These are phyloP conservation scores for Multifurca ochricompacta DNA, from an alignment of 768 basidiomycete species.

Conservation along the genomic window DNA sequence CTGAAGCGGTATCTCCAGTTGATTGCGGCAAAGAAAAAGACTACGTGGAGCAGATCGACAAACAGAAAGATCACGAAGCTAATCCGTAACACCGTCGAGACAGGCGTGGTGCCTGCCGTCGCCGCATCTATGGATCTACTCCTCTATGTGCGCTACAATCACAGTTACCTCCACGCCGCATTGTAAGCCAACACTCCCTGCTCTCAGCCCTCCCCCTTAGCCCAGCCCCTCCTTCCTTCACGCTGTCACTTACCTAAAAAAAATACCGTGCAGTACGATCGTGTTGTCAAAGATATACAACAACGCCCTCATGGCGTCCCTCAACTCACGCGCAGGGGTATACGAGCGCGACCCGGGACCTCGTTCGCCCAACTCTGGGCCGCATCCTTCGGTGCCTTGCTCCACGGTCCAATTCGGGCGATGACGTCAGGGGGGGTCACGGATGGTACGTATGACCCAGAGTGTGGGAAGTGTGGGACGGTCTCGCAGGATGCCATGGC, in stretches of 20 bases:
- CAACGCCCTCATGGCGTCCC: slow-evolving; percentile 6
- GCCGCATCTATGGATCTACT: neutral
- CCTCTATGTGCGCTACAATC: neutral
- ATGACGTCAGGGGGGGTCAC: too few species aligned
- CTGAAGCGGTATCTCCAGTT: neutral
- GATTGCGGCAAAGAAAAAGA: neutral
- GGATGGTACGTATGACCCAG: too few species aligned
- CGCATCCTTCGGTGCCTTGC: neutral
- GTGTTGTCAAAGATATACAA: slow-evolving; percentile 7
- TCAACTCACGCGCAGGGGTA: neutral
- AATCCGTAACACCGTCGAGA: neutral
- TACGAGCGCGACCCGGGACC: neutral
- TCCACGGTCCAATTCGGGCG: neutral
- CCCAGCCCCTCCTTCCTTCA: too few species aligned
- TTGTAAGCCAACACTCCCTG: neutral
- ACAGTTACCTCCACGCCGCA: neutral
- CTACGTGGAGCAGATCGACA: neutral
- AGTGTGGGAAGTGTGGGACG: too few species aligned
- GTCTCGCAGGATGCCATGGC: too few species aligned
- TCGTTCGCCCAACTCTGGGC: neutral
- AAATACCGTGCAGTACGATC: neutral
- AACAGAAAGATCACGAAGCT: slow-evolving; percentile 1
- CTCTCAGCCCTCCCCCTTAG: too few species aligned
- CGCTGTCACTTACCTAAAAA: too few species aligned
- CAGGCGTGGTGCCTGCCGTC: neutral